Base-by-base conservation (phyloP, 148 eudicot genomes). In the Vaccinium corymbosum region DNA sequence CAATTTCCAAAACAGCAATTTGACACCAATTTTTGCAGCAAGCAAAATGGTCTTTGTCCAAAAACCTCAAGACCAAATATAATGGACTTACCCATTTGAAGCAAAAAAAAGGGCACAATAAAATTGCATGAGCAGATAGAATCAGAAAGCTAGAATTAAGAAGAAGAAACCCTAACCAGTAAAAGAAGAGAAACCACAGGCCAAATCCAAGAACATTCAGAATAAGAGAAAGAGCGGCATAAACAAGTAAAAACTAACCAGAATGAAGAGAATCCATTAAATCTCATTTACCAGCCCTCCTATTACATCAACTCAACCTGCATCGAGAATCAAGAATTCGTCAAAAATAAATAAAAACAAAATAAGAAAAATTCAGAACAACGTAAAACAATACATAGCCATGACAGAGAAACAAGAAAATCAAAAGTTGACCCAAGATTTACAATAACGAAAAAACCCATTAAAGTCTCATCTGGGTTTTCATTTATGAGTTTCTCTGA, bases 261-360 rank as follows among this genome's bases (percentile, higher is more conserved):
- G 64, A 52, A 52, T 16, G 17, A 27, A 11, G 19, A 62, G 29
- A 66, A 38, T 15, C 52, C 25, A 61, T 50, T 27, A 25, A 78
- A 27, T 46, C 78, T 74, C 72, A 2, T 80, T 42, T 59, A 38
- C 72, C 61, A 57, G 20, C 61, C 77, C 51, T 38, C 53, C 52
- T 32, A 82, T 12, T 70, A 13, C 84, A 71, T 82, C 32, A 70
- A 82, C 84, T 50, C 78, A 9, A 82, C 62, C 84, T 70, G 50
- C 84, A 71, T 82, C 15, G 29, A 51, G 19, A 68, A 70, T 12
- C 78, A 78, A 71, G 29, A 70, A 82, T 32, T 15, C 9, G 19
- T 52, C 38, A 70, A 62, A 46, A 27, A 4, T n/a, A 81, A 81
- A 10, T 68, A 16, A 16, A 5, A 42, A 17, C 5, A 46, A 62